Evolutionary conservation across 805 yeast genomes (phyloP), one percentile per base, ranked within the genome.

Genomic region (Metschnikowia henanensis): DNA sequence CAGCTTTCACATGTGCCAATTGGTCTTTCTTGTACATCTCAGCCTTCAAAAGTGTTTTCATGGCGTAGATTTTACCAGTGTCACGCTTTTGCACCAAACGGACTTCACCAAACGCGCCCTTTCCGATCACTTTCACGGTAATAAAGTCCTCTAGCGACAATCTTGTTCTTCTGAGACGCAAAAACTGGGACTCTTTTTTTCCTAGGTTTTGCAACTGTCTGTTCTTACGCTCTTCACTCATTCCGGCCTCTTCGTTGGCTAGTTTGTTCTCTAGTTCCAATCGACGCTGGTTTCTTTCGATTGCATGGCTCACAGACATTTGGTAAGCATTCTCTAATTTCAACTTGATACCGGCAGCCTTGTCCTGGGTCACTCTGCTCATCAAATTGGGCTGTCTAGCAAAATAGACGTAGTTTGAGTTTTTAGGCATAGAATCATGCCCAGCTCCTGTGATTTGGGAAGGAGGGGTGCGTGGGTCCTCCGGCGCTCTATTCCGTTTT

Each of bases 61-160:
- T 94, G 37, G 96, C 96, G 70, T 83, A 90, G 28, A 87, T 91
- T 66, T 87, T 84, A 41, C 96, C 96, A 1, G 94, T 85, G 65
- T 94, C 99, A 41, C 73, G 76, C 72, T 91, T 92, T 60, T 94
- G 97, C 12, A 94, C 98, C 41, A 94, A 72, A 50, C 97, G 78
- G 28, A 94, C 99, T 60, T 90, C 97, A 49, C 99, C 99, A 70
- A 94, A 94, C 0, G 99, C 97, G 51, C 99, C 99, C 63, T 94
- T 94, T 38, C 99, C 99, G 25, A 75, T 79, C 28, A 86, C 96
- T 65, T 89, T 89, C 42, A 90, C 95, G 1, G 97, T 90, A 46
- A 74, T 79, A 66, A 90, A 87, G 66, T 90, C 97, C 31, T 85
- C 94, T 33, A 89, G 70, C 1, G 89, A 77, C 41, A 90, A 72